Conservation (phyloP, 441 rosid species). For the Erodium texanum region DNA sequence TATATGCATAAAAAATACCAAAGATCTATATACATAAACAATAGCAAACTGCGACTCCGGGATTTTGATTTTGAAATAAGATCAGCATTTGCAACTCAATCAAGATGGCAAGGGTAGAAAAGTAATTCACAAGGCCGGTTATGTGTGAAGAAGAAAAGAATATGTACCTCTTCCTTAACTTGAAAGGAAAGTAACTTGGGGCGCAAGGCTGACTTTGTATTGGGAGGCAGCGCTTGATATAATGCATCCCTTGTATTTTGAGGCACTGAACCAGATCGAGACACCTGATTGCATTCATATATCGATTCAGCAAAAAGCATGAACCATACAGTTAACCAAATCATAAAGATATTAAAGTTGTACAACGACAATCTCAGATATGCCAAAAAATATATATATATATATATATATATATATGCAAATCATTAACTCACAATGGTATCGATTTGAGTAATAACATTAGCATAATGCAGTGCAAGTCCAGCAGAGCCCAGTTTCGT, state of each 20-base stretch:
- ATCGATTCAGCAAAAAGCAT: background rate
- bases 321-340: background rate
- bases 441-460: conserved; percentile 83
- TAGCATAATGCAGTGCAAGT: conserved; percentile 95
- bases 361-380: no score
- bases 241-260: conserved; percentile 86
- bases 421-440: conserved; percentile 63
- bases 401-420: no score
- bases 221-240: conserved; percentile 92
- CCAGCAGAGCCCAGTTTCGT: conserved; percentile 81
- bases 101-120: background rate
- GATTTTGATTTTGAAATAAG: background rate
- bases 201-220: conserved; percentile 74
- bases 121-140: conserved; percentile 2
- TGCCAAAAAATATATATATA: no score
- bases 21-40: background rate
- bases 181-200: conserved; percentile 57
- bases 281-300: conserved; percentile 45
- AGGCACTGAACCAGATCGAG: conserved; percentile 89
- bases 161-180: conserved; percentile 64
- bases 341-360: no score
- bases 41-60: background rate
- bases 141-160: background rate
- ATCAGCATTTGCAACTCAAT: background rate
- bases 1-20: background rate